Base-by-base conservation (phyloP, 2,329 filamentous ascomycete genomes). In the Fusarium solani-melongenae region DNA sequence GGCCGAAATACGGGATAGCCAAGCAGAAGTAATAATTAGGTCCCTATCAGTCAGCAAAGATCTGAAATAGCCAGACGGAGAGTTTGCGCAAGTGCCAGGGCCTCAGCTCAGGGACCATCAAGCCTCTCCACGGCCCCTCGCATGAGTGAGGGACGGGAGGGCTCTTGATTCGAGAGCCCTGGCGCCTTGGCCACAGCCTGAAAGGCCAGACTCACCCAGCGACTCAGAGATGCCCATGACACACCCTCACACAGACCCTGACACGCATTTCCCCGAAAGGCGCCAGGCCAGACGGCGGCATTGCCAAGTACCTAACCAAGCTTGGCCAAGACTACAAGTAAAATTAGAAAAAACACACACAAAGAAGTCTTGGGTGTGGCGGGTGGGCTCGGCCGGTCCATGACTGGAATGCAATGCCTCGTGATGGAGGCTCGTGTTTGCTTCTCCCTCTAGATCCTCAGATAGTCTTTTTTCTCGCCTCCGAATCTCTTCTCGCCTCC, bases 271-370 rank as follows among this genome's bases (percentile, higher is more conserved):
- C 55, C 27, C 29, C 49, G 41, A 29, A 56, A 31, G 57, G 17
- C 29, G 31, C 22, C 29, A 41, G 44, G 51, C n/a, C n/a, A 44
- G 44, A 57, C 41, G 38, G 17, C 31, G 53, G 53, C 44, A 53
- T 29, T 56, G 58, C 62, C 68, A 69, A 64, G 51, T 49, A 57
- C 31, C 66, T 75, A 73, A 68, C 72, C 64, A 34, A 65, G 63
- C 41, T 62, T 44, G 67, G 70, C 60, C 72, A 75, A 65, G 59
- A 24, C 27, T 51, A 51, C 44, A 61, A 62, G 34, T 71, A 75
- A 75, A 75, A 75, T 75, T 75, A 75, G 72, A 75, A 74, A 44
- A 38, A 59, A 34, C 20, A 41, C 15, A 41, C 15, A 41, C n/a
- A 22, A 31, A 67, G 38, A 20, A 61, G 27, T n/a, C 33, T 20